Base-by-base conservation (phyloP, 2,329 filamentous ascomycete species). In the Colletotrichum zoysiae region DNA sequence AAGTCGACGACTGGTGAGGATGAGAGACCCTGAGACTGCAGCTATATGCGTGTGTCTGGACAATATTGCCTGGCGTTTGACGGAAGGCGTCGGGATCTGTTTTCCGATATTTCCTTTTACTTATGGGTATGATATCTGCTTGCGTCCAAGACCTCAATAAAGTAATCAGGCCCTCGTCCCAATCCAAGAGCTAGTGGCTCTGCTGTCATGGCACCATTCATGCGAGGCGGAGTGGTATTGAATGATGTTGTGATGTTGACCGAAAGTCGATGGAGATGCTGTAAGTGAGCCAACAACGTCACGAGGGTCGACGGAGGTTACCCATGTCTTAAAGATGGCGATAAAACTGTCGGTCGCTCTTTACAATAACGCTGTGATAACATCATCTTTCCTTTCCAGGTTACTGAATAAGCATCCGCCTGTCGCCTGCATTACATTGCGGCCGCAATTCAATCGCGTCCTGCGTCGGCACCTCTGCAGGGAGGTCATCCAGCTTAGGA, bases 101-200 rank as follows among this genome's bases (percentile, higher is more conserved):
- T 26, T 18, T 20, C 44, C 20, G 51, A 46, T 20, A 30, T 64
- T 65, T 35, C 23, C 60, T 65, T 64, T 55, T 48, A 33, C 50
- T 64, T 53, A 35, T 26, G 46, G 64, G 44, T 64, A 72, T 61
- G 60, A 72, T 70, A 70, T 60, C 70, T 72, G 40, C 69, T 60
- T 42, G 65, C 44, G 57, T 8, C 42, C 44, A 35, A 20, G n/a
- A 18, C 35, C n/a, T 18, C 9, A 35, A 12, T 5, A 23, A 16
- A 16, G 9, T 6, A 16, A 42, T 20, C 16, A 58, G 14, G 56
- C 4, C 8, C 16, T 58, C 56, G 7, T 38, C 30, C 30, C 30
- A 38, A n/a, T 30, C 30, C n/a, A 42, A 7, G 38, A 3, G 42
- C 14, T 42, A 18, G 16, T 5, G 23, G 12, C n/a, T 26, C n/a